phyloP scores from a whole-genome alignment of 257 asterid species.

The Nicotiana noctiflora region DNA sequence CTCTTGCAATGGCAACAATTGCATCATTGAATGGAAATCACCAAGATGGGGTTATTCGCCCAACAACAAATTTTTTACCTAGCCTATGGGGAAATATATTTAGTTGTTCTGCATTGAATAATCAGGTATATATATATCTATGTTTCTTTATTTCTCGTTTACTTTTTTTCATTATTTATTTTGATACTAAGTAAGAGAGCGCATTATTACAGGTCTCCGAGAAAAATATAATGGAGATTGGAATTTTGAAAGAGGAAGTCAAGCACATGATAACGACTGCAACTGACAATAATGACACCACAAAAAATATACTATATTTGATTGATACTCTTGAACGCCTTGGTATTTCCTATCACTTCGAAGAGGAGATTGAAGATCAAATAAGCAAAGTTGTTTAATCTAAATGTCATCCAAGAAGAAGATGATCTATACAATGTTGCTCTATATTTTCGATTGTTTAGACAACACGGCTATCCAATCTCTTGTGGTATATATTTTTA shows the following conservation, averaged over 20 bases:
- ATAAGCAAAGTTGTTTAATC: neutral
- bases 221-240: neutral
- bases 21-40: neutral
- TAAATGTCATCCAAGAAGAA: neutral
- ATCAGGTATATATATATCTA: neutral
- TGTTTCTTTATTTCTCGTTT: neutral
- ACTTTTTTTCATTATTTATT: neutral
- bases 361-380: constrained; percentile 5
- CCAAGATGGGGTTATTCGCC: neutral
- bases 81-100: neutral
- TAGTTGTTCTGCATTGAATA: neutral
- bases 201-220: neutral
- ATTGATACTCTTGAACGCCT: constrained; percentile 14
- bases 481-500: constrained; percentile 6
- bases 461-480: constrained; percentile 16
- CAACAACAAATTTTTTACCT: neutral
- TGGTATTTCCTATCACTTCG: constrained; percentile 12
- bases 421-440: neutral
- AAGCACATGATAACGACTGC: neutral
- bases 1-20: neutral
- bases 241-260: neutral
- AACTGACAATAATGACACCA: neutral
- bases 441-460: constrained; percentile 6
- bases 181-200: neutral
- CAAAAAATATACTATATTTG: neutral